These are phyloP conservation scores for Fusarium agapanthi DNA, from an alignment of 2,329 filamentous ascomycete species.

Conservation along the genomic window DNA sequence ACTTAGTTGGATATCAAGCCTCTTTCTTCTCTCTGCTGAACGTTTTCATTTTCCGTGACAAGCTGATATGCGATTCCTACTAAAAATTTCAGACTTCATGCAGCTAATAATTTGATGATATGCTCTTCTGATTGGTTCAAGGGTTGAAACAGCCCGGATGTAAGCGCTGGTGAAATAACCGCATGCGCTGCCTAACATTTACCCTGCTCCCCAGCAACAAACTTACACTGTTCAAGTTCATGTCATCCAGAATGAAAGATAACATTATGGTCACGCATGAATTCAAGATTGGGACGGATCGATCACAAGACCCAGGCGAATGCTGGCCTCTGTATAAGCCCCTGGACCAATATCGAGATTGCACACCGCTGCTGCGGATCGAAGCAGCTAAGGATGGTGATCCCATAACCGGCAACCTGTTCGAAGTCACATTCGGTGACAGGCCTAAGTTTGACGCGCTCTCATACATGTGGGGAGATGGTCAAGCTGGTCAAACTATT, in stretches of 20 bases:
- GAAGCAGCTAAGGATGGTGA: neutral
- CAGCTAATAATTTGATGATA: too few species aligned
- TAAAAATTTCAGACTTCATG: neutral
- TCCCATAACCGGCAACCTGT: neutral
- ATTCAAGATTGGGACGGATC: too few species aligned
- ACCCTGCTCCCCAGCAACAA: neutral
- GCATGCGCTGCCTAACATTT: neutral
- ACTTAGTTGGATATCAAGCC: neutral
- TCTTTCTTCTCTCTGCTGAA: rapidly evolving
- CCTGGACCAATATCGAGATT: neutral
- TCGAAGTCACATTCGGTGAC: neutral
- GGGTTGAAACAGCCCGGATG: neutral
- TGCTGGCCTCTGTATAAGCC: neutral
- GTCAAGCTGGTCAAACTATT: neutral
- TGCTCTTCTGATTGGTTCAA: neutral
- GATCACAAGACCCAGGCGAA: rapidly evolving
- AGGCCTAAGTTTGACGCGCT: neutral
- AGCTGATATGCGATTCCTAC: neutral
- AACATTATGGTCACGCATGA: neutral
- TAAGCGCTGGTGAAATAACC: neutral
- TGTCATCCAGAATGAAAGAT: neutral
- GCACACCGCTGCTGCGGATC: neutral
- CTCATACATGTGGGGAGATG: neutral
- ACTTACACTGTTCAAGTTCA: neutral
- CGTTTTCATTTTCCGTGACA: rapidly evolving